A percentile compares a stretch with the other conserved stretches of the same genome.
These are phyloP conservation scores for Phoma sp. DNA, from an alignment of 2,329 filamentous ascomycete genomes.

Conservation along the genomic window DNA sequence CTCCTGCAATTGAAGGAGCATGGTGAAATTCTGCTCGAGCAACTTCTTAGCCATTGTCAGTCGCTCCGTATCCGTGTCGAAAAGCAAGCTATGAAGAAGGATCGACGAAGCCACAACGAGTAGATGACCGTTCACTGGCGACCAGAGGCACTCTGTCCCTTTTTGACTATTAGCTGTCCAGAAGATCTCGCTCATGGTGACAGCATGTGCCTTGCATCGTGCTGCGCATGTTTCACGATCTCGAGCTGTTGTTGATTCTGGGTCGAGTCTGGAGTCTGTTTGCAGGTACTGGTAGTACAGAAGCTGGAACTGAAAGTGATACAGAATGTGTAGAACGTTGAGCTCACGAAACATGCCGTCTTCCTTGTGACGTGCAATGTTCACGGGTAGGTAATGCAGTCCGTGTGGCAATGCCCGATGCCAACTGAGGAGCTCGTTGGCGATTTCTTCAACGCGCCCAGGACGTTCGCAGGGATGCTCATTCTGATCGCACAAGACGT, in stretches of 20 bases:
- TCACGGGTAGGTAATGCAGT: slow-evolving; percentile 1
- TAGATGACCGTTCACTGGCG: slow-evolving; percentile 8
- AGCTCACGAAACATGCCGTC: slow-evolving; percentile 6
- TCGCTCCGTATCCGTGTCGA: slow-evolving; percentile 1
- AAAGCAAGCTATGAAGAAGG: slow-evolving; percentile 8
- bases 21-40: slow-evolving; percentile 7
- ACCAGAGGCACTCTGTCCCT: slow-evolving; percentile 12
- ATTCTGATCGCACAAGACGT: slow-evolving; percentile 2
- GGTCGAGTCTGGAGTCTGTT: background rate
- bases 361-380: slow-evolving; percentile 6
- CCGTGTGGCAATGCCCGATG: slow-evolving; percentile 1
- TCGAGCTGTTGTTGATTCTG: background rate
- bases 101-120: slow-evolving; percentile 12
- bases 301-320: slow-evolving; percentile 11
- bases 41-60: background rate
- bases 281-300: slow-evolving; percentile 14
- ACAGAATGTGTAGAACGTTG: slow-evolving; percentile 7
- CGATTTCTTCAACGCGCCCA: slow-evolving; percentile 9
- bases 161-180: no score
- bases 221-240: background rate
- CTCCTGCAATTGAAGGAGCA: slow-evolving; percentile 10
- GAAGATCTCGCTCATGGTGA: slow-evolving; percentile 7
- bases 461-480: background rate
- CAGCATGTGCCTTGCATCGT: slow-evolving; percentile 8
- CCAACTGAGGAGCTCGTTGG: slow-evolving; percentile 8